Conservation (phyloP, 139 green algal species). For the Raphidocelis subcapitata region DNA sequence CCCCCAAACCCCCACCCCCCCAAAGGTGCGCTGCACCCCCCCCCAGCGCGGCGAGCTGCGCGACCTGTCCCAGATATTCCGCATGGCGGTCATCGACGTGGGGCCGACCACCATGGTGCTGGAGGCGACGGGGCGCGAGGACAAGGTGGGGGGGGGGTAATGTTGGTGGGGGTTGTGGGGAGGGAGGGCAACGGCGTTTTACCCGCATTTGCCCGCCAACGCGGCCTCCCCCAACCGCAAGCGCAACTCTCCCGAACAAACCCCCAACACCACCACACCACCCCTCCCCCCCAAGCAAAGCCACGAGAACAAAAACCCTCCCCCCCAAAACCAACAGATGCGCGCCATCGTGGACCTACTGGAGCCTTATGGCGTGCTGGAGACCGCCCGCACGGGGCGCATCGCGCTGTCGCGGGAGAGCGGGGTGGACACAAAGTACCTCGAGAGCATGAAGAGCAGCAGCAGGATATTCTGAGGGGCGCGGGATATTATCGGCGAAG, state of each 20-base stretch:
- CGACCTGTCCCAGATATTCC: conserved; percentile 91
- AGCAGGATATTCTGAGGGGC: conserved; percentile 9
- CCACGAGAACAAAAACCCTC: no score
- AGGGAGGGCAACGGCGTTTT: conserved; percentile 79
- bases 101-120: conserved; percentile 79
- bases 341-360: conserved; percentile 25
- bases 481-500: not conserved
- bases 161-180: conserved; percentile 80
- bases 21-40: conserved; percentile 61
- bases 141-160: no score
- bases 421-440: conserved; percentile 81
- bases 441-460: conserved; percentile 48
- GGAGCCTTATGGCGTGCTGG: conserved; percentile 71
- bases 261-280: no score
- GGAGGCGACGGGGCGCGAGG: conserved; percentile 87
- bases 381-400: conserved; percentile 90
- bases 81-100: conserved; percentile 80
- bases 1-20: no score
- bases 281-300: no score
- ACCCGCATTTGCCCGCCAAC: no score
- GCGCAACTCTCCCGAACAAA: no score
- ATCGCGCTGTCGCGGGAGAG: conserved; percentile 82
- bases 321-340: no score
- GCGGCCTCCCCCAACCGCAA: no score
- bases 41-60: conserved; percentile 79